Conservation (phyloP, 1,284 basidiomycete species). For the Serendipita sp. region DNA sequence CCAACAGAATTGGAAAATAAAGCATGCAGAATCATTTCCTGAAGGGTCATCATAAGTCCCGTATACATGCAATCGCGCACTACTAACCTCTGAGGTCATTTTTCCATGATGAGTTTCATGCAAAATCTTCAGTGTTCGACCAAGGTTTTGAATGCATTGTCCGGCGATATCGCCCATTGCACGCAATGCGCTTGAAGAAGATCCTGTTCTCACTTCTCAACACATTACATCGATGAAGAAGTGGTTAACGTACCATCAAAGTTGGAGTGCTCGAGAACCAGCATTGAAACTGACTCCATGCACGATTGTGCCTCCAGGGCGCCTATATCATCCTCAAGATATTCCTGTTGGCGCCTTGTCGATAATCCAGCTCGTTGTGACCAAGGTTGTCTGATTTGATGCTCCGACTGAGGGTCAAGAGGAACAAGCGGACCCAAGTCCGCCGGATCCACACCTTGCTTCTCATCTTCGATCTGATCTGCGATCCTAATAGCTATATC, state of each 20-base stretch:
- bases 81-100: constrained; percentile 69
- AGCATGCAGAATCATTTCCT: constrained; percentile 88
- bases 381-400: not conserved
- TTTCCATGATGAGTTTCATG: constrained; percentile 64
- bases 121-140: constrained; percentile 69
- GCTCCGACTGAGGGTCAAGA: not conserved
- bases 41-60: not conserved
- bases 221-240: constrained; percentile 7
- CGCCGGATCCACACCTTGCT: constrained; percentile 2
- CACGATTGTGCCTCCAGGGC: constrained; percentile 43
- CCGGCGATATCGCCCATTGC: constrained; percentile 67
- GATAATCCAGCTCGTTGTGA: not conserved
- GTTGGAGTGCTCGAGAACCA: constrained; percentile 72
- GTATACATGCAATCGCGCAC: constrained; percentile 9
- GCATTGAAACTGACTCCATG: constrained; percentile 53
- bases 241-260: constrained; percentile 58
- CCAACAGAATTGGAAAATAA: constrained; percentile 77
- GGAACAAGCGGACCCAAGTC: not conserved
- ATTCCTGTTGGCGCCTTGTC: not conserved
- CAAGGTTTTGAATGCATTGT: constrained; percentile 77
- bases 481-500: constrained; percentile 6
- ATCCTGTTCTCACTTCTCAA: constrained; percentile 27
- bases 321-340: constrained; percentile 29
- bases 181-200: constrained; percentile 58
- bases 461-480: constrained; percentile 5